A percentile compares a stretch with the other conserved stretches of the same genome.
Evolutionary conservation across 108 stramenopile genomes (phyloP).

Genomic region (Skeletonema tropicum): DNA sequence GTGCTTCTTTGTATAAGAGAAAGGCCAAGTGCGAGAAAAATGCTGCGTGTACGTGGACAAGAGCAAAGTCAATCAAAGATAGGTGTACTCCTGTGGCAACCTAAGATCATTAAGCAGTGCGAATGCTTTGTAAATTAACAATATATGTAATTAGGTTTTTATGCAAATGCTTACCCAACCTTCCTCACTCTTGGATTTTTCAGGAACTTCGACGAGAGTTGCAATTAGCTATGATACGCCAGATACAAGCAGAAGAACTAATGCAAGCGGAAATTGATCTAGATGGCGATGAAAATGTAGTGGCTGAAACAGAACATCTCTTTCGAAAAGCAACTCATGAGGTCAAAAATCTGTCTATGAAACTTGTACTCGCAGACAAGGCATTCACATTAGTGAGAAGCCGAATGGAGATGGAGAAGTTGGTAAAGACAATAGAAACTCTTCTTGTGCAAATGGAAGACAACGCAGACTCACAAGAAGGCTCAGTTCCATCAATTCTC

Average conservation of each 20-base stretch:
- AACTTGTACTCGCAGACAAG: conserved; percentile 78
- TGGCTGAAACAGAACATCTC: conserved; percentile 83
- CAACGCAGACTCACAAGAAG: conserved; percentile 56
- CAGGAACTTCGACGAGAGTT: conserved; percentile 69
- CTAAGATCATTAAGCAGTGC: too few relatives aligned
- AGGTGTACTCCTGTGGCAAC: too few relatives aligned
- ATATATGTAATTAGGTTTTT: too few relatives aligned
- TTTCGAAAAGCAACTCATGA: conserved; percentile 73
- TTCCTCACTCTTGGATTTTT: neutral
- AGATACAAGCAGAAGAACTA: conserved; percentile 78
- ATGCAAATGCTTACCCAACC: neutral
- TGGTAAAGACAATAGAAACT: conserved; percentile 76
- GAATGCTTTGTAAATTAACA: too few relatives aligned
- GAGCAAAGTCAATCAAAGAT: too few relatives aligned
- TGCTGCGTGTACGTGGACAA: too few relatives aligned
- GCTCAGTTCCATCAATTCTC: neutral
- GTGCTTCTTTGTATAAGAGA: too few relatives aligned
- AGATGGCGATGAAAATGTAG: conserved; percentile 60
- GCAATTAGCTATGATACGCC: conserved; percentile 64
- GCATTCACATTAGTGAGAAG: conserved; percentile 68
- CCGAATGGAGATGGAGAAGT: conserved; percentile 74
- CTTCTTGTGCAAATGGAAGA: conserved; percentile 74
- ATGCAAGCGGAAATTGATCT: conserved; percentile 69
- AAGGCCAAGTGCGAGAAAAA: too few relatives aligned
- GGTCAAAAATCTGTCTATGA: conserved; percentile 74